Conservation (phyloP, 1,139 yeast species). For the Lodderomyces jiufengensis region DNA sequence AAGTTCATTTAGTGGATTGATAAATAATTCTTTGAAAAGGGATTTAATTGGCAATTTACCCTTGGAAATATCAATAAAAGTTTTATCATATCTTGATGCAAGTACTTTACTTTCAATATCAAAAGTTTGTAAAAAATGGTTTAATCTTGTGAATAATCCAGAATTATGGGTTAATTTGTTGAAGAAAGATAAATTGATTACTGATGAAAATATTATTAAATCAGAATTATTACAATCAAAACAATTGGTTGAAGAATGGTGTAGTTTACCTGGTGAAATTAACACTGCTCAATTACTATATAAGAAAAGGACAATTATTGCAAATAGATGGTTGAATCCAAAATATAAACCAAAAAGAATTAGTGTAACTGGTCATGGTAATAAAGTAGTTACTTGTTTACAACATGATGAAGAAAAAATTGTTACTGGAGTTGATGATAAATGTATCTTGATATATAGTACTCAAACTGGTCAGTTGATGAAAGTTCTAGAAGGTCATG, state of each 20-base stretch:
- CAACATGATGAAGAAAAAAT: constrained; percentile 91
- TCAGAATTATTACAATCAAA: constrained; percentile 28
- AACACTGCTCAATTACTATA: constrained; percentile 54
- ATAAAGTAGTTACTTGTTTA: constrained; percentile 86
- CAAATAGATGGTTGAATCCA: constrained; percentile 82
- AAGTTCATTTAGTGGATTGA: constrained; percentile 59
- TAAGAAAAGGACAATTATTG: constrained; percentile 62
- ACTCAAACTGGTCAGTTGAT: constrained; percentile 68
- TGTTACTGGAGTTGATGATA: constrained; percentile 91
- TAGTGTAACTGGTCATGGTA: constrained; percentile 65
- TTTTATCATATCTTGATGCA: constrained; percentile 66
- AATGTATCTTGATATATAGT: constrained; percentile 75
- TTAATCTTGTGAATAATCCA: constrained; percentile 54
- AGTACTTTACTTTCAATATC: constrained; percentile 60
- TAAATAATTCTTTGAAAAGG: constrained; percentile 61
- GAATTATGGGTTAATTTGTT: constrained; percentile 58
- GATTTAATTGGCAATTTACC: constrained; percentile 76
- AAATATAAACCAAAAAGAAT: constrained; percentile 64
- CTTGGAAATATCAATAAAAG: constrained; percentile 65
- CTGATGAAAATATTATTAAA: constrained; percentile 32
- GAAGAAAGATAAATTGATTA: constrained; percentile 51
- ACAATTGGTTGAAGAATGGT: constrained; percentile 33
- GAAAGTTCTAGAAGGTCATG: constrained; percentile 80
- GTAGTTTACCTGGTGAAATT: constrained; percentile 15
- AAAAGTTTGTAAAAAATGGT: constrained; percentile 71